These are phyloP conservation scores for Echinochloa phyllopogon DNA, from an alignment of 176 grass and related monocot species.

Conservation along the genomic window DNA sequence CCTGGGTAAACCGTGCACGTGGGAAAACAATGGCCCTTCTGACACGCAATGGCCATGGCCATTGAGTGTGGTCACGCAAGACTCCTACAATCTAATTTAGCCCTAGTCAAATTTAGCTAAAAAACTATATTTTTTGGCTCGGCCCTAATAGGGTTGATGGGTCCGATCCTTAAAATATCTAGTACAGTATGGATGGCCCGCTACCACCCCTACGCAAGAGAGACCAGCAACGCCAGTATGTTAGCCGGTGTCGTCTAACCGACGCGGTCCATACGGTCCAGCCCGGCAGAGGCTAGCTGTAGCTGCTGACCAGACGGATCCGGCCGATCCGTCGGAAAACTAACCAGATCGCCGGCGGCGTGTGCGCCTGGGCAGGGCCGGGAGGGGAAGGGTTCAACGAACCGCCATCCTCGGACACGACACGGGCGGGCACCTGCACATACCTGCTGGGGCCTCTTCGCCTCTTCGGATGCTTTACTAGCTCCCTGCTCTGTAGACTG, in stretches of 20 bases:
- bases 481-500: no score
- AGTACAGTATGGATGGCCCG: no score
- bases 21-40: not conserved
- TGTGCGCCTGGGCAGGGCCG: not conserved
- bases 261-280: not conserved
- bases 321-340: not conserved
- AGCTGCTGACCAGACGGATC: not conserved
- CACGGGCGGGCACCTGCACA: not conserved
- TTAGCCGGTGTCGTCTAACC: slow-evolving; percentile 13
- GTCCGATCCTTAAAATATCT: no score
- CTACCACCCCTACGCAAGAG: no score
- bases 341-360: not conserved
- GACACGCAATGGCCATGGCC: slow-evolving; percentile 18
- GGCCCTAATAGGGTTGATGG: no score
- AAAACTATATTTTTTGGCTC: no score
- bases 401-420: not conserved
- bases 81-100: no score
- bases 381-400: slow-evolving; percentile 21
- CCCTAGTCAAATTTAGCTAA: no score
- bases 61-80: not conserved
- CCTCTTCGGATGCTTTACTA: not conserved
- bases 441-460: not conserved
- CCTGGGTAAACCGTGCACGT: slow-evolving; percentile 11
- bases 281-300: not conserved
- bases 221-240: not conserved